Percentiles rank a stretch among this genome's conserved stretches.
Conservation (phyloP, 2,329 filamentous ascomycete species). For the Aspergillus ruber region DNA sequence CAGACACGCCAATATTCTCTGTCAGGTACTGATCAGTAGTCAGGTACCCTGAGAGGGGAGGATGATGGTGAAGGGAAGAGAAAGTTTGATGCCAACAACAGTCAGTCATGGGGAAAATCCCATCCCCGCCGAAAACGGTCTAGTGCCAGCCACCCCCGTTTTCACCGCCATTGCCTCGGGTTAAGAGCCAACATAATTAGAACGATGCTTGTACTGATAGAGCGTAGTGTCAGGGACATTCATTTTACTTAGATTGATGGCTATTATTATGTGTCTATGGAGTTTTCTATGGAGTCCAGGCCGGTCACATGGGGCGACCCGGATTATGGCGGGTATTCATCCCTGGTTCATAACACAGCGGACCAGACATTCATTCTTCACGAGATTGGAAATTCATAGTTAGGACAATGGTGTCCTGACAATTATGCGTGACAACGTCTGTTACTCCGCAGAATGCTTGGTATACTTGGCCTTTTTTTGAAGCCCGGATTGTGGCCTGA, state of each 20-base stretch:
- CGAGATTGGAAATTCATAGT: not conserved
- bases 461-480: too few relatives aligned
- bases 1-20: not conserved
- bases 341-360: not conserved
- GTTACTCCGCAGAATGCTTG: too few relatives aligned
- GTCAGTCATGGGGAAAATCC: constrained; percentile 11
- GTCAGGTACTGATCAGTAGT: constrained; percentile 1
- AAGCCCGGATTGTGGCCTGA: too few relatives aligned
- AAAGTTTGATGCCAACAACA: constrained; percentile 9
- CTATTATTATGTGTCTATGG: not conserved
- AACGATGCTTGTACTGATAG: not conserved
- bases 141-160: constrained; percentile 12
- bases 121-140: constrained; percentile 21
- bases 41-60: constrained; percentile 7
- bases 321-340: not conserved
- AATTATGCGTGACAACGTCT: too few relatives aligned
- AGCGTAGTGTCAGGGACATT: not conserved
- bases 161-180: not conserved
- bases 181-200: not conserved
- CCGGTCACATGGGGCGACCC: not conserved
- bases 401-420: not conserved
- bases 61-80: constrained; percentile 3
- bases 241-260: too few relatives aligned
- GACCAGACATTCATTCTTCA: not conserved
- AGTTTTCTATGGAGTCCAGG: not conserved